A percentile compares a stretch with the other conserved stretches of the same genome.
Conservation (phyloP, 768 basidiomycete species). For the Suillus lakei region DNA sequence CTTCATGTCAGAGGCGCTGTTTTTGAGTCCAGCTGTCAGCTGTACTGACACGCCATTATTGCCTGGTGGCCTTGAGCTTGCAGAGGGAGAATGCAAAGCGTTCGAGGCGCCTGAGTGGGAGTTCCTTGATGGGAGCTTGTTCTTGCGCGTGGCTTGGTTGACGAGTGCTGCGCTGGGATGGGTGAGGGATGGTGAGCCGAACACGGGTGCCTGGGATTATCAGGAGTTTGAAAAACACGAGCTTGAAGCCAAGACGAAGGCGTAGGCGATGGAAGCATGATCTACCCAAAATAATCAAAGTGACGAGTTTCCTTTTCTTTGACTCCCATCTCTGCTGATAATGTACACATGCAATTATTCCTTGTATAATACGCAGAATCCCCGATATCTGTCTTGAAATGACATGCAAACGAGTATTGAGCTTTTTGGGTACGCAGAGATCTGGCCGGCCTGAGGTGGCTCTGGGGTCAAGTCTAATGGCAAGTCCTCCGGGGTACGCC, state of each 20-base stretch:
- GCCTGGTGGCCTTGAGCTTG: conserved; percentile 12
- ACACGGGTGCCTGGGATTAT: conserved; percentile 33
- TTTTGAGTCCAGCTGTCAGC: neutral
- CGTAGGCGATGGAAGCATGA: neutral
- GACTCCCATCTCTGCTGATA: neutral
- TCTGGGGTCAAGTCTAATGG: too few relatives aligned
- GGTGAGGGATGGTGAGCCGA: conserved; percentile 43
- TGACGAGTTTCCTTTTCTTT: neutral
- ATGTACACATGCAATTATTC: neutral
- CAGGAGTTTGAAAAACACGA: conserved; percentile 33
- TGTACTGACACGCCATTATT: neutral
- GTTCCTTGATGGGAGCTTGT: conserved; percentile 63
- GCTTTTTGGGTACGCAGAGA: neutral
- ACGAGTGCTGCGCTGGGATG: conserved; percentile 48
- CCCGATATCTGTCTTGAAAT: neutral
- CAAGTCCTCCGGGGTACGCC: neutral
- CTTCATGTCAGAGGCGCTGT: conserved; percentile 33
- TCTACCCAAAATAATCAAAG: too few relatives aligned
- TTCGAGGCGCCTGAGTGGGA: conserved; percentile 51
- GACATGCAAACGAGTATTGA: neutral
- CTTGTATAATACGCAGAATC: neutral
- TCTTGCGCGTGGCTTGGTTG: conserved; percentile 59
- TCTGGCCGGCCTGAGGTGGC: too few relatives aligned
- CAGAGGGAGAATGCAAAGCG: conserved; percentile 18
- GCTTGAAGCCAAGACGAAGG: conserved; percentile 14